These are phyloP conservation scores for Syncephalastrum contaminatum DNA, from an alignment of 371 early-diverging fungal genomes.

Conservation along the genomic window DNA sequence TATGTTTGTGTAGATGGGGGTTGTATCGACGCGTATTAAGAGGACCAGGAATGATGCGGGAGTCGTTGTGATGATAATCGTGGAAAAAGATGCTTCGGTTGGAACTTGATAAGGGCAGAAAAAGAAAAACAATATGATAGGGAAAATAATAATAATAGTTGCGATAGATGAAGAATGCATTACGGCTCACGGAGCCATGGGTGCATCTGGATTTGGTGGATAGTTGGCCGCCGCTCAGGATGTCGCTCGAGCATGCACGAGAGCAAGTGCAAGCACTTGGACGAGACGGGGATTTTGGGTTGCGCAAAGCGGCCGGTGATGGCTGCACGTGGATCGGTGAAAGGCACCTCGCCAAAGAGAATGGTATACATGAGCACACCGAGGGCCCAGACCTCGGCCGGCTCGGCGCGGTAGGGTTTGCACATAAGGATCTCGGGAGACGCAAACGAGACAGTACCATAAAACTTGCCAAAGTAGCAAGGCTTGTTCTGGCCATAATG, in stretches of 20 bases:
- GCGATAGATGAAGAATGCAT: neutral
- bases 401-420: slow-evolving; percentile 69
- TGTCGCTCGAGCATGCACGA: slow-evolving; percentile 64
- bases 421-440: slow-evolving; percentile 81
- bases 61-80: too few relatives aligned
- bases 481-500: slow-evolving; percentile 11
- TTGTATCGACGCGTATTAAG: too few relatives aligned
- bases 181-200: slow-evolving; percentile 51
- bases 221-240: slow-evolving; percentile 56
- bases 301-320: slow-evolving; percentile 42
- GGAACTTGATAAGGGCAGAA: neutral
- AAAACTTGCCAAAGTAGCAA: slow-evolving; percentile 56
- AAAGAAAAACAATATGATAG: slow-evolving; percentile 1
- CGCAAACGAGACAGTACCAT: slow-evolving; percentile 67
- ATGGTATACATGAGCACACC: slow-evolving; percentile 79
- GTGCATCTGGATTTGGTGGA: slow-evolving; percentile 63
- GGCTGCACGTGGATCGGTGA: slow-evolving; percentile 55
- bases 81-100: too few relatives aligned
- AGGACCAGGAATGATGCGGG: too few relatives aligned
- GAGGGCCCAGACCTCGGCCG: slow-evolving; percentile 82
- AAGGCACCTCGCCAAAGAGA: slow-evolving; percentile 74
- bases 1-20: too few relatives aligned
- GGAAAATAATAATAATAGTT: neutral
- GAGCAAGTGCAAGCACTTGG: slow-evolving; percentile 57
- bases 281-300: slow-evolving; percentile 43